phyloP scores from a whole-genome alignment of 179 eudicot species.

The Kewa caespitosa region DNA sequence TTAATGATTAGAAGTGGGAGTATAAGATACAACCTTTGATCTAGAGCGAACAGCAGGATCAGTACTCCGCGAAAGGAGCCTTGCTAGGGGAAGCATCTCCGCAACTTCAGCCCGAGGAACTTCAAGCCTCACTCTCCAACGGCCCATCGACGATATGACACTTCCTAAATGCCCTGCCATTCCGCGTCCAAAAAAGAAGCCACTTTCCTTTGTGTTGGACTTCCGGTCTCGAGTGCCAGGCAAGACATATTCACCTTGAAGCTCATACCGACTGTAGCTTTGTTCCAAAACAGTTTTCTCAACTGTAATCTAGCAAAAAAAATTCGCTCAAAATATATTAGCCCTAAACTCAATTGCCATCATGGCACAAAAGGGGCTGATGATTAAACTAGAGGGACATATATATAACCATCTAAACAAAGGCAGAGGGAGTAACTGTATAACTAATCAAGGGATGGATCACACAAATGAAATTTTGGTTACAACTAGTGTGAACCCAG shows the following conservation, averaged over 20 bases:
- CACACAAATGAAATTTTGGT: too few species aligned
- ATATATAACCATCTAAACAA: not conserved
- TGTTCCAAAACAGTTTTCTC: constrained; percentile 95
- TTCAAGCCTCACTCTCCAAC: constrained; percentile 98
- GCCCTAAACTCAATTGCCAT: not conserved
- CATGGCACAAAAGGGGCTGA: not conserved
- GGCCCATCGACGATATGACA: constrained; percentile 94
- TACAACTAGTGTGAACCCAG: too few species aligned
- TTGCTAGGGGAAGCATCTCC: constrained; percentile 99
- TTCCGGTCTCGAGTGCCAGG: constrained; percentile 90
- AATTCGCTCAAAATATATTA: not conserved
- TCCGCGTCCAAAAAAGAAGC: constrained; percentile 71
- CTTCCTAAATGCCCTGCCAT: constrained; percentile 92
- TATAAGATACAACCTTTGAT: constrained; percentile 65
- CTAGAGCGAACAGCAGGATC: constrained; percentile 96
- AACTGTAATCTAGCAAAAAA: constrained; percentile 72
- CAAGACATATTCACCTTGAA: constrained; percentile 96
- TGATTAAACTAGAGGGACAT: not conserved
- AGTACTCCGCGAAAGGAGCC: constrained; percentile 92
- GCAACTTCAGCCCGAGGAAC: constrained; percentile 98
- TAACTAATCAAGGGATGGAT: too few species aligned
- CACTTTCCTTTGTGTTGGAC: constrained; percentile 59
- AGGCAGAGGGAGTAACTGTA: not conserved
- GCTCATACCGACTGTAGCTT: constrained; percentile 88
- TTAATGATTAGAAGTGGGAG: too few species aligned